Percentiles rank a stretch among this genome's conserved stretches.
These are phyloP conservation scores for Phycomyces nitens DNA, from an alignment of 192 early-diverging fungal genomes.

Conservation along the genomic window DNA sequence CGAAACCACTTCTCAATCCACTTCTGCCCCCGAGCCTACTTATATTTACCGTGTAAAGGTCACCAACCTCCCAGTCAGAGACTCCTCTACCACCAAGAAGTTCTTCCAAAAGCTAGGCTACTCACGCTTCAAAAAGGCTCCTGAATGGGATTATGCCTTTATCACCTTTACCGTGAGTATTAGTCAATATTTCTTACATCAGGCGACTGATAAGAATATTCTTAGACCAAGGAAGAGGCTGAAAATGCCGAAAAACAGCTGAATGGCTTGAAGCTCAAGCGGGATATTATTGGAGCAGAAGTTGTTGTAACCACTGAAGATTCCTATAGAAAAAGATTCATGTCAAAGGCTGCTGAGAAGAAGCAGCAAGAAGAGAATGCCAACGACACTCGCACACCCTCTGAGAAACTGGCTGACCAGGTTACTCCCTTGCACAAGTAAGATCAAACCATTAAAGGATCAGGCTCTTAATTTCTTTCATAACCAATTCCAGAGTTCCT, in stretches of 20 bases:
- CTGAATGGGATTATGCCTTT: constrained; percentile 24
- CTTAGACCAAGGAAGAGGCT: constrained; percentile 24
- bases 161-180: constrained; percentile 28
- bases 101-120: constrained; percentile 21
- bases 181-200: no score
- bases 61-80: constrained; percentile 19
- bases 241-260: constrained; percentile 11
- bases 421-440: constrained; percentile 67
- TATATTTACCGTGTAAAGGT: constrained; percentile 20
- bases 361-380: constrained; percentile 7
- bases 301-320: constrained; percentile 8
- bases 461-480: no score
- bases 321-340: constrained; percentile 17
- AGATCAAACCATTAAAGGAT: background rate
- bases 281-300: constrained; percentile 13
- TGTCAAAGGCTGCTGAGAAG: constrained; percentile 51
- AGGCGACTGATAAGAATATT: background rate
- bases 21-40: background rate
- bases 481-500: constrained; percentile 37
- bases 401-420: constrained; percentile 64
- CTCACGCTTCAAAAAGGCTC: constrained; percentile 22
- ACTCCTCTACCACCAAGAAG: constrained; percentile 23
- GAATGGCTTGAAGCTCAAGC: constrained; percentile 19
- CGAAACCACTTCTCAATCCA: constrained; percentile 2
- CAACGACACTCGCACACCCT: constrained; percentile 47